A percentile compares a stretch with the other conserved stretches of the same genome.
These are phyloP conservation scores for Acacia pycnantha DNA, from an alignment of 331 rosid species.

Conservation along the genomic window DNA sequence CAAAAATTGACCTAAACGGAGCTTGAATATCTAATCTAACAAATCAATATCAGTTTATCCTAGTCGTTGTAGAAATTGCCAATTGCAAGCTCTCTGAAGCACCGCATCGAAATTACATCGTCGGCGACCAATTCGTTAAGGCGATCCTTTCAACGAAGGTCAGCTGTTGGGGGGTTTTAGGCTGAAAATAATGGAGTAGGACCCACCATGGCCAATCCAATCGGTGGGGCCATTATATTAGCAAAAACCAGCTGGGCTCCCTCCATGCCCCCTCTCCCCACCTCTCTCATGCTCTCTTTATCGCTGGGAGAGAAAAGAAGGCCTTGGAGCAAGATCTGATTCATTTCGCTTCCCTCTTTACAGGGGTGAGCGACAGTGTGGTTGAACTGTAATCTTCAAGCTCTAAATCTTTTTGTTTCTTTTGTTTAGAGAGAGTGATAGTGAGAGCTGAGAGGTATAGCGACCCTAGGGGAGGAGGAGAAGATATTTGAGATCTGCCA, in stretches of 20 bases:
- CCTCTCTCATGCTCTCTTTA: conserved; percentile 27
- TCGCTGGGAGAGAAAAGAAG: conserved; percentile 8
- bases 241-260: conserved; percentile 64
- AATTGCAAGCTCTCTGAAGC: background rate
- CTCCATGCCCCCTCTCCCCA: background rate
- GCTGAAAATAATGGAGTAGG: conserved; percentile 42
- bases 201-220: conserved; percentile 32
- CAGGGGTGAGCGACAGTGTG: conserved; percentile 7
- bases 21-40: background rate
- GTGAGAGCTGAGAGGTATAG: conserved; percentile 18
- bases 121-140: background rate
- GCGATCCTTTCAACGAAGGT: conserved; percentile 26
- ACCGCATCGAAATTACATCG: background rate
- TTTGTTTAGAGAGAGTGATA: conserved; percentile 19
- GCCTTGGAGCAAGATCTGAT: conserved; percentile 63
- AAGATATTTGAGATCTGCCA: conserved; percentile 60
- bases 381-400: conserved; percentile 30
- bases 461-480: conserved; percentile 10
- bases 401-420: conserved; percentile 38
- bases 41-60: background rate
- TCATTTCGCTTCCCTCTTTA: conserved; percentile 35
- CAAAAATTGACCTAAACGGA: background rate
- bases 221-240: conserved; percentile 49
- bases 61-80: background rate
- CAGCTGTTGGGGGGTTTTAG: background rate